Conservation (phyloP, 768 basidiomycete species). For the Phylloporus arenicola region DNA sequence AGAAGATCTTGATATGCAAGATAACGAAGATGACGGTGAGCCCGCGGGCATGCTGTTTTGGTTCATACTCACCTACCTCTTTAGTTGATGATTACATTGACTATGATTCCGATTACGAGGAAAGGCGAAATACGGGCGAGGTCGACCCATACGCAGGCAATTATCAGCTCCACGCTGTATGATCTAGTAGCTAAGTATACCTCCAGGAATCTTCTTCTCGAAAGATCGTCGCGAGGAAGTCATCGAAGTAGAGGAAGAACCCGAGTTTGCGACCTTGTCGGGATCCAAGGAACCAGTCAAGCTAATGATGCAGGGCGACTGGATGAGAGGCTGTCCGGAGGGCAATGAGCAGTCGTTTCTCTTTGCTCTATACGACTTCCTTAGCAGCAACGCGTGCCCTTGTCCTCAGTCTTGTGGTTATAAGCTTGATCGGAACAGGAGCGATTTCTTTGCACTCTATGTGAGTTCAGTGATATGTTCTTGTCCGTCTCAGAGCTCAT, state of each 20-base stretch:
- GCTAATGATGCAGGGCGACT: slow-evolving; percentile 83
- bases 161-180: slow-evolving; percentile 5
- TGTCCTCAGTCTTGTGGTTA: slow-evolving; percentile 78
- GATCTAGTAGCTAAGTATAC: slow-evolving; percentile 5
- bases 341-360: slow-evolving; percentile 86
- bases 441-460: slow-evolving; percentile 78
- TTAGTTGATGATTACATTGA: slow-evolving; percentile 60
- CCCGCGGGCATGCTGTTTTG: not conserved
- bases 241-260: slow-evolving; percentile 83
- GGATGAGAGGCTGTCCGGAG: slow-evolving; percentile 98
- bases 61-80: slow-evolving; percentile 11
- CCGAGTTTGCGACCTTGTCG: slow-evolving; percentile 45
- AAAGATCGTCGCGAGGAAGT: slow-evolving; percentile 90
- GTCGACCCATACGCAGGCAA: slow-evolving; percentile 88
- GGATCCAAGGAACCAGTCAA: slow-evolving; percentile 44
- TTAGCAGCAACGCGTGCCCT: slow-evolving; percentile 54
- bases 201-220: slow-evolving; percentile 84
- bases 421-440: slow-evolving; percentile 53
- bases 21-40: slow-evolving; percentile 50
- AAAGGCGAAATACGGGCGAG: slow-evolving; percentile 42
- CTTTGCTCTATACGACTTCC: slow-evolving; percentile 76
- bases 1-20: slow-evolving; percentile 43
- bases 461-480: slow-evolving; percentile 43
- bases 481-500: slow-evolving; percentile 9
- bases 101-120: slow-evolving; percentile 78